Percentiles rank a stretch among this genome's conserved stretches.
Evolutionary conservation across 1,284 basidiomycete genomes (phyloP).

Genomic region (Chondrostereum purpureum): DNA sequence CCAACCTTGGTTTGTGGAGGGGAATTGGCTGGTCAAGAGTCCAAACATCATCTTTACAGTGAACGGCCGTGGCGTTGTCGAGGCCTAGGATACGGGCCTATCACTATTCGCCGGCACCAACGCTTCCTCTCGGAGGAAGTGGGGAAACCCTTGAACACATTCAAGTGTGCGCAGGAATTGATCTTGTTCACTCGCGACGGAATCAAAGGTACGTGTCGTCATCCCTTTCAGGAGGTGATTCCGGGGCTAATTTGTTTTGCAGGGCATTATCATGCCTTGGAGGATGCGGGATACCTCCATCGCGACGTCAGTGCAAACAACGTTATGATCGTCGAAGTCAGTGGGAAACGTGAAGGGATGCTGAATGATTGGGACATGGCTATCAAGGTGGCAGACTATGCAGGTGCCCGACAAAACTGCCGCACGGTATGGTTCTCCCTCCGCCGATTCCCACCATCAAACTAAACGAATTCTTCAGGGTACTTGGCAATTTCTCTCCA

Average conservation of each 20-base stretch:
- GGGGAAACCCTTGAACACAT: neutral
- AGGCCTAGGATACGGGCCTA: neutral
- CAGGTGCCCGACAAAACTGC: neutral
- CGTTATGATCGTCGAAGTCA: neutral
- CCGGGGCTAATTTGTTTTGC: neutral
- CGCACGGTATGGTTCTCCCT: no score
- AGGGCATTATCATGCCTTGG: neutral
- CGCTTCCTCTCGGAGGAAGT: neutral
- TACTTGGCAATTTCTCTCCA: constrained; percentile 1
- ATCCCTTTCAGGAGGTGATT: neutral
- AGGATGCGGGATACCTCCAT: neutral
- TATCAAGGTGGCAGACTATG: neutral
- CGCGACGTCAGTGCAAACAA: neutral
- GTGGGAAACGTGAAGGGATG: no score
- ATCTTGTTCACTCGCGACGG: neutral
- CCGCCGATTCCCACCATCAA: no score
- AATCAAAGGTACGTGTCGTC: neutral
- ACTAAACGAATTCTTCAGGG: neutral
- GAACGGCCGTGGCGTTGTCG: neutral
- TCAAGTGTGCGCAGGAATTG: neutral
- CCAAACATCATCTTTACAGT: constrained; percentile 7
- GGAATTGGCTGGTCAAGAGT: constrained; percentile 13
- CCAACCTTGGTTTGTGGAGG: constrained; percentile 16
- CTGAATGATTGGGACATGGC: no score
- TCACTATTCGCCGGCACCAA: neutral